Conservation (phyloP, 1,284 basidiomycete genomes). For the Ustilago esculenta region DNA sequence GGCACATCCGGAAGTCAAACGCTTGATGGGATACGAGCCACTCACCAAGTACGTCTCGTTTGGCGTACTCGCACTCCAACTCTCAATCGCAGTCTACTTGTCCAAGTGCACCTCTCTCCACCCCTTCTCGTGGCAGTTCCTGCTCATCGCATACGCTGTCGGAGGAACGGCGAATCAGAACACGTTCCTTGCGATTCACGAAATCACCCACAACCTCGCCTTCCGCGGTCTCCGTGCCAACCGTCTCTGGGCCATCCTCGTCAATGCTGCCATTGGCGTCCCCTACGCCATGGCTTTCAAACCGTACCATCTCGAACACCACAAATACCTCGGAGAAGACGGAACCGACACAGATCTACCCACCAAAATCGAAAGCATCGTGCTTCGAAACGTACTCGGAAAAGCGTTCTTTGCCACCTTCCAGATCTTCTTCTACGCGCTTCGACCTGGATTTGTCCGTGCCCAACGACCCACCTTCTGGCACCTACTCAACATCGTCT, state of each 20-base stretch:
- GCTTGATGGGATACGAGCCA: slow-evolving; percentile 93
- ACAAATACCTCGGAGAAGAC: slow-evolving; percentile 94
- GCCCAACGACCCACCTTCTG: slow-evolving; percentile 82
- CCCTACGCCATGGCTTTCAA: slow-evolving; percentile 98
- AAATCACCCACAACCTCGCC: slow-evolving; percentile 97
- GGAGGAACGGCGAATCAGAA: slow-evolving; percentile 98
- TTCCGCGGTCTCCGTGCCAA: slow-evolving; percentile 86
- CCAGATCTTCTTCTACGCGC: slow-evolving; percentile 97
- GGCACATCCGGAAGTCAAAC: slow-evolving; percentile 90
- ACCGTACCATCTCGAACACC: slow-evolving; percentile 85
- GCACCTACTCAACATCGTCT: slow-evolving; percentile 81
- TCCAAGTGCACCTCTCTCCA: slow-evolving; percentile 64
- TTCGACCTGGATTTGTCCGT: slow-evolving; percentile 93
- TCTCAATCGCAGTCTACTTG: slow-evolving; percentile 73
- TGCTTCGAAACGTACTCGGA: slow-evolving; percentile 92
- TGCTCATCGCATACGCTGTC: slow-evolving; percentile 82
- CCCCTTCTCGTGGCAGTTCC: slow-evolving; percentile 78
- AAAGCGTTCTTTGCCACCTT: slow-evolving; percentile 98
- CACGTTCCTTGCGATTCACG: slow-evolving; percentile 95
- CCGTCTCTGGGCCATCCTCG: slow-evolving; percentile 85
- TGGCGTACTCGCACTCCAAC: slow-evolving; percentile 80
- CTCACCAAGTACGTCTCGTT: slow-evolving; percentile 88
- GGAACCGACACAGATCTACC: slow-evolving; percentile 95
- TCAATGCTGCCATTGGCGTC: slow-evolving; percentile 90
- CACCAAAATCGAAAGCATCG: slow-evolving; percentile 81